Percentiles rank a stretch among this genome's conserved stretches.
Conservation (phyloP, 2,329 filamentous ascomycete species). For the Neonectria neomacrospora region DNA sequence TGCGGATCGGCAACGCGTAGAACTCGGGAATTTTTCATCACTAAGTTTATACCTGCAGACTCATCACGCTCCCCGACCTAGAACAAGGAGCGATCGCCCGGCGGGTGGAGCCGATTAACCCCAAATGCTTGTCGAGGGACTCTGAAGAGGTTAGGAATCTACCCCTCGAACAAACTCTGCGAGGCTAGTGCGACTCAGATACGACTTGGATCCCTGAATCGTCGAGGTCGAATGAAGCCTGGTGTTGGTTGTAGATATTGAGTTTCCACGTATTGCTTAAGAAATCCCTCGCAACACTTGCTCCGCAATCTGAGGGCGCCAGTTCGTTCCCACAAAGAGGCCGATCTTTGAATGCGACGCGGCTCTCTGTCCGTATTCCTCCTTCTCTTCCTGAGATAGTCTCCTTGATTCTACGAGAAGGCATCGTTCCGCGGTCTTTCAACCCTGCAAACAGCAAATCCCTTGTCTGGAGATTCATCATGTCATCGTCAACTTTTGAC, state of each 20-base stretch:
- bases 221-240: background rate
- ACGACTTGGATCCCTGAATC: background rate
- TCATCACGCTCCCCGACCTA: background rate
- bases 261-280: background rate
- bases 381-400: background rate
- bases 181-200: background rate
- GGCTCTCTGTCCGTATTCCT: background rate
- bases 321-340: background rate
- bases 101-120: background rate
- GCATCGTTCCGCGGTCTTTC: background rate
- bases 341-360: background rate
- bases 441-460: background rate
- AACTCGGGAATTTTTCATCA: no score
- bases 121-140: background rate
- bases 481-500: slow-evolving; percentile 25
- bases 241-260: background rate
- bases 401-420: background rate
- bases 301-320: background rate
- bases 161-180: background rate
- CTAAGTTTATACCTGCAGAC: background rate
- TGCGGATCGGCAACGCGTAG: background rate
- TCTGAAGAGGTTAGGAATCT: background rate
- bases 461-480: background rate
- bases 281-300: background rate
- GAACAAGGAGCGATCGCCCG: background rate